Percentiles rank a stretch among this genome's conserved stretches.
phyloP scores from a whole-genome alignment of 345 rosid genomes.

The Sonneratia alba region DNA sequence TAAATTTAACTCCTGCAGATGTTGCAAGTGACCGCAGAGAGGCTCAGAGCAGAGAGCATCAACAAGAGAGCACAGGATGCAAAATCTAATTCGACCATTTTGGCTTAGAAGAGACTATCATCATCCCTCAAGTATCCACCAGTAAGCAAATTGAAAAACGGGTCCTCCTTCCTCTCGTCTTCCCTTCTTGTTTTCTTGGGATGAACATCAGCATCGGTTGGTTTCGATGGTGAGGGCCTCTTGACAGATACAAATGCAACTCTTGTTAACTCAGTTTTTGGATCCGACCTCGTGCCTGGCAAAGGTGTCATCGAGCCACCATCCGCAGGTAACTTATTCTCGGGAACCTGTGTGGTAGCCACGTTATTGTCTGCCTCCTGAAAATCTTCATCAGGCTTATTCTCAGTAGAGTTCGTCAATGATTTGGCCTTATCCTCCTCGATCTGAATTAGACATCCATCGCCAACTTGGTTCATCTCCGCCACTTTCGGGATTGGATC shows the following conservation, averaged over 20 bases:
- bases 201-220: slow-evolving; percentile 15
- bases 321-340: slow-evolving; percentile 6
- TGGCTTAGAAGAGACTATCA: slow-evolving; percentile 20
- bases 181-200: slow-evolving; percentile 14
- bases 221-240: slow-evolving; percentile 28
- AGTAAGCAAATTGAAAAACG: slow-evolving; percentile 37
- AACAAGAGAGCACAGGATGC: not conserved
- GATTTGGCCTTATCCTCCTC: slow-evolving; percentile 1
- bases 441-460: not conserved
- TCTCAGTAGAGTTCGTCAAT: not conserved
- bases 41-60: no score
- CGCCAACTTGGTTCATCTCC: slow-evolving; percentile 2
- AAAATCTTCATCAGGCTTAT: slow-evolving; percentile 12
- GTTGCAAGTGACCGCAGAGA: no score
- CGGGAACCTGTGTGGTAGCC: slow-evolving; percentile 6
- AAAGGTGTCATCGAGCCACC: slow-evolving; percentile 7
- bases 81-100: not conserved
- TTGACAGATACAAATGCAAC: slow-evolving; percentile 66
- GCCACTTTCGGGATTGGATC: not conserved
- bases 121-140: slow-evolving; percentile 24
- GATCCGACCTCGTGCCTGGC: slow-evolving; percentile 13
- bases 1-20: no score
- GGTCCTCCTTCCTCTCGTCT: slow-evolving; percentile 19
- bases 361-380: slow-evolving; percentile 12
- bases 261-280: slow-evolving; percentile 17